Evolutionary conservation across 2,329 filamentous ascomycete genomes (phyloP).

Genomic region (Ophiostoma perfectum): DNA sequence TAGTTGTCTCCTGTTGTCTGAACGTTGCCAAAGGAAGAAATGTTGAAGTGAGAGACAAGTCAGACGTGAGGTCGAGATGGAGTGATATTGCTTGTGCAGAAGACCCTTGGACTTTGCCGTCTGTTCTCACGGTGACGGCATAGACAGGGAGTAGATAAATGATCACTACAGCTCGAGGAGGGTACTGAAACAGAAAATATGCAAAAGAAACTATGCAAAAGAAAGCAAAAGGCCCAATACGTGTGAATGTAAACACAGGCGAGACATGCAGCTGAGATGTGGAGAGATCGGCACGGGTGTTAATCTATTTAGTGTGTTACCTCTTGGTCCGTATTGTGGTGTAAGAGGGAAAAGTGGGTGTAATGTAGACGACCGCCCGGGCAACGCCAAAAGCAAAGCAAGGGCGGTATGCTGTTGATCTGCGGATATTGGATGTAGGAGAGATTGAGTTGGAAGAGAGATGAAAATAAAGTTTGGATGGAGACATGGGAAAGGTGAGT

Average conservation of each 20-base stretch:
- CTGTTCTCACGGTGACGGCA: conserved; percentile 11
- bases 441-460: background rate
- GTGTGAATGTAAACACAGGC: conserved; percentile 2
- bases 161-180: too few species aligned
- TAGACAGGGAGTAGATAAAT: background rate
- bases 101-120: background rate
- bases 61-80: background rate
- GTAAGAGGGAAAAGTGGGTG: conserved; percentile 3
- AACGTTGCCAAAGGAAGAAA: too few species aligned
- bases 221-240: background rate
- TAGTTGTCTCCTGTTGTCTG: too few species aligned
- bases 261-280: conserved; percentile 12
- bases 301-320: conserved; percentile 11
- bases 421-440: background rate
- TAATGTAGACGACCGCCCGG: background rate
- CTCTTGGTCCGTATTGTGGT: background rate
- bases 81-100: background rate
- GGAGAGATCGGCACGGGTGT: conserved; percentile 8
- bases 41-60: background rate
- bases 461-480: background rate
- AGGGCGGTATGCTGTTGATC: background rate
- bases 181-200: too few species aligned
- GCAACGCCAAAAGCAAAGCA: conserved; percentile 5
- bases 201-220: too few species aligned
- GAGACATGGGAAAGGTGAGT: background rate